These are phyloP conservation scores for Solanum aculeatissimum DNA, from an alignment of 305 asterid species.

Conservation along the genomic window DNA sequence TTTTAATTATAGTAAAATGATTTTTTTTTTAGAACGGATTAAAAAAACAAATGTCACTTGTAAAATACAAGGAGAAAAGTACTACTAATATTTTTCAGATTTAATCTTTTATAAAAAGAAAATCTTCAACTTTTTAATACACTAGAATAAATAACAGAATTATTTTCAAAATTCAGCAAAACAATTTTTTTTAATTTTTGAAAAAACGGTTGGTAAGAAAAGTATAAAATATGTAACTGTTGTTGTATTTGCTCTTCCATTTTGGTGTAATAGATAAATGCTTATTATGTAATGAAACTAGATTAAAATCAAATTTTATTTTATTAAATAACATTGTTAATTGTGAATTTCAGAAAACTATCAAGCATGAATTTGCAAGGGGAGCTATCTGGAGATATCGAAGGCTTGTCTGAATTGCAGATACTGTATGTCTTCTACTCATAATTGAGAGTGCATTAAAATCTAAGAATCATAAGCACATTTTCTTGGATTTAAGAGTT, in stretches of 20 bases:
- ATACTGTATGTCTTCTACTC: constrained; percentile 19
- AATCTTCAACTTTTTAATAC: background rate
- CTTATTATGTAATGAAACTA: background rate
- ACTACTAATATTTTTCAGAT: too few species aligned
- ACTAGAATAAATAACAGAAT: background rate
- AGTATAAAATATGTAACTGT: background rate
- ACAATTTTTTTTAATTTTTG: background rate
- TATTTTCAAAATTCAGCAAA: background rate
- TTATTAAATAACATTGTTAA: background rate
- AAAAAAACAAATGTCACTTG: too few species aligned
- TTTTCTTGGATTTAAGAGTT: too few species aligned
- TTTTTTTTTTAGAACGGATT: too few species aligned
- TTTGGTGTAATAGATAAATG: background rate
- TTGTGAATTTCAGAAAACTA: constrained; percentile 14
- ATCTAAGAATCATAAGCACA: too few species aligned
- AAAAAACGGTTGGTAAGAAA: background rate
- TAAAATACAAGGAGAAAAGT: too few species aligned
- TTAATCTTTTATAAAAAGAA: background rate
- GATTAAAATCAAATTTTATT: background rate
- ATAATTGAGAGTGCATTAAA: too few species aligned
- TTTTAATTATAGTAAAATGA: too few species aligned
- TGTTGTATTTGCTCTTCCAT: background rate
- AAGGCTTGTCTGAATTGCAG: constrained; percentile 17
- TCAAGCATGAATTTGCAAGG: constrained; percentile 21
- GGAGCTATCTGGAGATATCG: constrained; percentile 19